A percentile compares a stretch with the other conserved stretches of the same genome.
Conservation (phyloP, 352 stramenopile genomes). For the Phytophthora aleatoria region DNA sequence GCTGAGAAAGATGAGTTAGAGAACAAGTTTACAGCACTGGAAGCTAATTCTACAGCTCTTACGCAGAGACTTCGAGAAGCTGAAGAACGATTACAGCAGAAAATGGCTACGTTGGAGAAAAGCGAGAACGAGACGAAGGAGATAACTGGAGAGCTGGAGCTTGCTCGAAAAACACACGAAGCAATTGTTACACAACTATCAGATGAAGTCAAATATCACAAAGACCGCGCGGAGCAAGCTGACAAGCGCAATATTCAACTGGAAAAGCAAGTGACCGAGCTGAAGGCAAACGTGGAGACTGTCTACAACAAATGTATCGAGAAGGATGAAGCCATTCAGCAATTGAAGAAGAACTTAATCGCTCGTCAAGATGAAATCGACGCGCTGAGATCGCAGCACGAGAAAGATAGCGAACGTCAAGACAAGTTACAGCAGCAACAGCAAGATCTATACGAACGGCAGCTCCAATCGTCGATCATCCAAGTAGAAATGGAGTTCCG, state of each 20-base stretch:
- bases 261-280: conserved; percentile 50
- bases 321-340: conserved; percentile 63
- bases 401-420: conserved; percentile 53
- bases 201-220: conserved; percentile 32
- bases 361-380: conserved; percentile 58
- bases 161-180: conserved; percentile 23
- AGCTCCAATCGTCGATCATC: conserved; percentile 55
- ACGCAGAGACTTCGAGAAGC: conserved; percentile 13
- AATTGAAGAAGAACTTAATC: conserved; percentile 49
- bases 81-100: conserved; percentile 23
- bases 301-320: conserved; percentile 60
- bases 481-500: conserved; percentile 81
- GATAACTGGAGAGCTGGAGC: conserved; percentile 25
- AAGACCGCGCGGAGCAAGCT: conserved; percentile 41
- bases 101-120: conserved; percentile 23
- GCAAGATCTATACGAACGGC: conserved; percentile 59
- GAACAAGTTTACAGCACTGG: conserved; percentile 11
- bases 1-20: conserved; percentile 25
- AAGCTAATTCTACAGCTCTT: conserved; percentile 9
- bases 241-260: conserved; percentile 40
- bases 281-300: conserved; percentile 48
- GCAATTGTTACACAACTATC: conserved; percentile 22
- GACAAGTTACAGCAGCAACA: conserved; percentile 64
- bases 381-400: conserved; percentile 47
- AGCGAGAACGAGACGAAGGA: conserved; percentile 5